Percentiles rank a stretch among this genome's conserved stretches.
phyloP scores from a whole-genome alignment of 331 rosid genomes.

The Acacia concinna region DNA sequence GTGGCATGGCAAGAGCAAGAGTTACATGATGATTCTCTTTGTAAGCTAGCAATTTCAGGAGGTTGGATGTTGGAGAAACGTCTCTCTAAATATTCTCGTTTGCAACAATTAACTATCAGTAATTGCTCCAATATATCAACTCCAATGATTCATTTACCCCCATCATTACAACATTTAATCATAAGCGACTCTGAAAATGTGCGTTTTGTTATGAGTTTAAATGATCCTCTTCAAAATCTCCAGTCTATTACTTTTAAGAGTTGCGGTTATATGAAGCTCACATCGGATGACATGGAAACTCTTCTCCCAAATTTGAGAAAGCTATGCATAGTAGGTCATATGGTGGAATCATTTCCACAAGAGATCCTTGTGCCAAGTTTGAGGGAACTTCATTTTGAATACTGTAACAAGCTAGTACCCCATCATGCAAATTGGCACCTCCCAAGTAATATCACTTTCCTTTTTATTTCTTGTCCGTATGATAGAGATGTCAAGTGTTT shows the following conservation, averaged over 20 bases:
- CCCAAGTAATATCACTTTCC: neutral
- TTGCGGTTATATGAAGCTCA: neutral
- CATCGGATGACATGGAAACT: neutral
- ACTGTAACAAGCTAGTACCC: neutral
- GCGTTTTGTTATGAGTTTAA: neutral
- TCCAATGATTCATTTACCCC: neutral
- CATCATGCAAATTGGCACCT: neutral
- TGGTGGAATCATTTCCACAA: conserved; percentile 11
- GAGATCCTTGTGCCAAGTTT: neutral
- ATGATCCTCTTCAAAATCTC: neutral
- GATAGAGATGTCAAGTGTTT: neutral
- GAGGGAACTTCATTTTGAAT: neutral
- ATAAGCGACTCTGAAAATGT: neutral
- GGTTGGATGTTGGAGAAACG: neutral
- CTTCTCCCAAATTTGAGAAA: conserved; percentile 18
- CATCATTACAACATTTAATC: neutral
- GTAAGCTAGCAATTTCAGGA: neutral
- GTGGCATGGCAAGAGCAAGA: neutral
- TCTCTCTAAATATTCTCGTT: neutral
- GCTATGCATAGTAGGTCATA: neutral
- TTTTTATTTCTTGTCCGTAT: rapidly evolving
- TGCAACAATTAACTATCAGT: rapidly evolving
- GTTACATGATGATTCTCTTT: neutral
- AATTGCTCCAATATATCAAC: neutral
- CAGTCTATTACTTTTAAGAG: neutral